Percentiles rank a stretch among this genome's conserved stretches.
Evolutionary conservation across 1,139 yeast species (phyloP).

Genomic region (Pichia norvegensis): DNA sequence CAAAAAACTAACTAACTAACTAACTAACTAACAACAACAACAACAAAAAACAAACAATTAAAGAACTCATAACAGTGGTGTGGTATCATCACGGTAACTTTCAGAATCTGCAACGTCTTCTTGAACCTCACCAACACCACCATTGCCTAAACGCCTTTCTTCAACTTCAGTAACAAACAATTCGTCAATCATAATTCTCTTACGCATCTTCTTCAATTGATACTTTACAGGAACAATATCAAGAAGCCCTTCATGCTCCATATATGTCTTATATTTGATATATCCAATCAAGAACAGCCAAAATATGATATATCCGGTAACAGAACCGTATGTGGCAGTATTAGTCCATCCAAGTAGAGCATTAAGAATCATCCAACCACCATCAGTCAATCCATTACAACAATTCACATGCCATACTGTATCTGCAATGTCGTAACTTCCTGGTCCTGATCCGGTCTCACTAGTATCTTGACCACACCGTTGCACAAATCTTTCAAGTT

Average conservation of each 20-base stretch:
- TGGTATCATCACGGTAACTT: not conserved
- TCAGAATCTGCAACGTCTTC: not conserved
- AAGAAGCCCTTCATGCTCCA: slow-evolving; percentile 56
- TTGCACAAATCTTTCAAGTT: slow-evolving; percentile 57
- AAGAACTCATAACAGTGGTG: slow-evolving; percentile 1
- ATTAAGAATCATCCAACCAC: slow-evolving; percentile 89
- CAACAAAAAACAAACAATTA: not conserved
- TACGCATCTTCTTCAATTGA: slow-evolving; percentile 51
- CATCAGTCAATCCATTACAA: slow-evolving; percentile 84
- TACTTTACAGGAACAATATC: slow-evolving; percentile 53
- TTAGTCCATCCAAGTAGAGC: slow-evolving; percentile 95
- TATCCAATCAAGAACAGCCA: slow-evolving; percentile 61
- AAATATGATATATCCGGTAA: slow-evolving; percentile 63
- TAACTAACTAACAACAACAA: not conserved
- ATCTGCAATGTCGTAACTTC: slow-evolving; percentile 74
- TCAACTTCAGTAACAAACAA: slow-evolving; percentile 19
- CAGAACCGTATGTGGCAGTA: slow-evolving; percentile 89
- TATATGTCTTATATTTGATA: slow-evolving; percentile 43
- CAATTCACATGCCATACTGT: slow-evolving; percentile 96
- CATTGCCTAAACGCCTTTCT: slow-evolving; percentile 1
- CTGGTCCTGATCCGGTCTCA: slow-evolving; percentile 90
- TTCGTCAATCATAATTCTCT: slow-evolving; percentile 31
- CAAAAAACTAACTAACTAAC: not conserved
- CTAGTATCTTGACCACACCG: slow-evolving; percentile 79
- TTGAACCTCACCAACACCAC: not conserved